phyloP scores from a whole-genome alignment of 139 green algal species.

The Coccomyxa sp. region DNA sequence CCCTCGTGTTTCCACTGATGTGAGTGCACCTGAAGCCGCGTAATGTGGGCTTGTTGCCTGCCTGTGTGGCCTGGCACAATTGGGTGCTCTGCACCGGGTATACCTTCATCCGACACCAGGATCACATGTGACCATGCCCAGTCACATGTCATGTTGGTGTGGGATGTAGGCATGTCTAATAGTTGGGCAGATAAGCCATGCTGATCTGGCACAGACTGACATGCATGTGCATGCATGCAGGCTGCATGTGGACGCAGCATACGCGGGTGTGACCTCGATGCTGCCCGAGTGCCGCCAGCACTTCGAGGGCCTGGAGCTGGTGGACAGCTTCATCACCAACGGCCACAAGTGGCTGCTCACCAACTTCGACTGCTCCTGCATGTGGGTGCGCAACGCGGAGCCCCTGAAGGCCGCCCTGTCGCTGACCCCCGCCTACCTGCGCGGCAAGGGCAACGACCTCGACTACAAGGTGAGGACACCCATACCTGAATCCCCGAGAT shows the following conservation, averaged over 20 bases:
- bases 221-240: constrained; percentile 19
- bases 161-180: no score
- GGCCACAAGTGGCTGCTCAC: constrained; percentile 76
- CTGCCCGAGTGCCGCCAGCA: constrained; percentile 55
- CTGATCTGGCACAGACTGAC: no score
- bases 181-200: no score
- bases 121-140: no score
- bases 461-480: constrained; percentile 54
- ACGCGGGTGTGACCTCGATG: constrained; percentile 58
- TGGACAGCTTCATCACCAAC: constrained; percentile 60
- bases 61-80: no score
- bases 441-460: constrained; percentile 44
- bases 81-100: no score
- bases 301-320: constrained; percentile 56
- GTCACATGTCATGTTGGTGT: no score
- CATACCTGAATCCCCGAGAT: not conserved
- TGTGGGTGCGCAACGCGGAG: constrained; percentile 62
- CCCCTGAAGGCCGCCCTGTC: constrained; percentile 59
- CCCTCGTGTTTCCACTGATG: not conserved
- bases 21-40: no score
- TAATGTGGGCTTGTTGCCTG: no score
- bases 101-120: no score
- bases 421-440: constrained; percentile 69
- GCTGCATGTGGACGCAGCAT: constrained; percentile 83
- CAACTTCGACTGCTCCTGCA: constrained; percentile 77